phyloP scores from a whole-genome alignment of 768 basidiomycete genomes.

The Leucosporidium scottii region DNA sequence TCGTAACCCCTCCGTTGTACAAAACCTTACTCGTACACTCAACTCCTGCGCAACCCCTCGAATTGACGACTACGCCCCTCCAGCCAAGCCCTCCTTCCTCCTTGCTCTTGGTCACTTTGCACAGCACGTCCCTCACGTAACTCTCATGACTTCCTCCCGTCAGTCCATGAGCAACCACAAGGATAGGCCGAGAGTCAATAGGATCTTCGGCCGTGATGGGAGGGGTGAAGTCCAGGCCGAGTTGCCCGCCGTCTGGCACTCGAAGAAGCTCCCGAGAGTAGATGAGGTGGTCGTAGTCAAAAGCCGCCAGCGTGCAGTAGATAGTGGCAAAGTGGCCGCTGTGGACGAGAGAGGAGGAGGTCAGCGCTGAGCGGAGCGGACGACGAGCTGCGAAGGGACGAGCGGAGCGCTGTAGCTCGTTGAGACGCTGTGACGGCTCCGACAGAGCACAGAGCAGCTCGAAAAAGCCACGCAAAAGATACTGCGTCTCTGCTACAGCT shows the following conservation, averaged over 20 bases:
- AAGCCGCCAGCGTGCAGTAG: conserved; percentile 20
- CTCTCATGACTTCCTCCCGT: conserved; percentile 56
- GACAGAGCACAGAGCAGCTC: no score
- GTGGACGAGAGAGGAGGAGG: neutral
- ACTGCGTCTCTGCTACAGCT: neutral
- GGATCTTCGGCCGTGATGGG: conserved; percentile 34
- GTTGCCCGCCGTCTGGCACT: conserved; percentile 46
- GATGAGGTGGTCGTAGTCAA: conserved; percentile 22
- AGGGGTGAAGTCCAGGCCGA: conserved; percentile 42
- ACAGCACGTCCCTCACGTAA: conserved; percentile 76
- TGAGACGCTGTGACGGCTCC: no score
- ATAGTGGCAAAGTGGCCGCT: conserved; percentile 27
- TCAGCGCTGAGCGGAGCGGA: neutral
- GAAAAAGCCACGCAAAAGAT: no score
- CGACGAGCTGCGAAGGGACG: neutral
- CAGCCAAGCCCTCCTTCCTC: conserved; percentile 81
- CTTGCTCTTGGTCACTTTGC: conserved; percentile 61
- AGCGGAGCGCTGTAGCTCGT: no score
- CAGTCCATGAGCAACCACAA: conserved; percentile 45
- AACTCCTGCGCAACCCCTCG: conserved; percentile 89
- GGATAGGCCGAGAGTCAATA: conserved; percentile 46
- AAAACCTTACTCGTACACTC: conserved; percentile 65
- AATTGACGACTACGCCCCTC: conserved; percentile 83
- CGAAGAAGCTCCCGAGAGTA: conserved; percentile 42
- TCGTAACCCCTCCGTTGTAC: no score